Evolutionary conservation across 1,139 yeast species (phyloP), one percentile per base, ranked within the genome.

Genomic region (Hanseniaspora uvarum): DNA sequence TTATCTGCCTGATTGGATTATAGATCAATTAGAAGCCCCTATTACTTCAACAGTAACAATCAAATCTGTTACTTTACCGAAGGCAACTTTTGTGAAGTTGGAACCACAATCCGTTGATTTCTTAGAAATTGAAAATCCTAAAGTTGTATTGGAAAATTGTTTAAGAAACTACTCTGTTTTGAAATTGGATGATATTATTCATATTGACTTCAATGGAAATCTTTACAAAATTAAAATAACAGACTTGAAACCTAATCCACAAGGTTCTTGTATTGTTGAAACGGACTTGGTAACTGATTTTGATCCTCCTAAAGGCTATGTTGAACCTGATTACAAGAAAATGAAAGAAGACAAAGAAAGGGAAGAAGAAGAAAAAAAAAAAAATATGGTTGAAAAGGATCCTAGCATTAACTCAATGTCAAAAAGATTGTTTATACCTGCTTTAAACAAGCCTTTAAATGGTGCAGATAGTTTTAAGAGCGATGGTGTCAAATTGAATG

Each of bases 251-350:
- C 99, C 99, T 0, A 87, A 83, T 51, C 73, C 81, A 6, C 63
- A 68, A 16, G 66, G 67, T 24, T 71, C 76, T 40, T 92, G 97
- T 73, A 96, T 92, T 21, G 88, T 94, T 33, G 99, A 94, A 65
- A 94, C 98, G 0, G 98, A 94, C 71, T 75, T 94, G 59, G 95
- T 86, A 58, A 95, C 96, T 0, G 99, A 94, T 65, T 94, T 94
- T 72, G 98, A 97, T 2, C 95, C 98, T 4, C 99, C 98, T 0
- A 96, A 92, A 5, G 99, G 99, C 0, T 94, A 94, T 64, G 96
- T 86, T 30, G 98, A 92, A 65, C 95, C 95, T 0, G 84, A 80
- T 60, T 80, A 80, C 59, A 62, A 66, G 48, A 61, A 65, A 12
- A 44, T 44, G 46, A 31, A 44, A 14, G 46, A 44, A 14, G 43